A percentile compares a stretch with the other conserved stretches of the same genome.
These are phyloP conservation scores for Kentomonas sorsogonicus DNA, from an alignment of 208 protist species.

Conservation along the genomic window DNA sequence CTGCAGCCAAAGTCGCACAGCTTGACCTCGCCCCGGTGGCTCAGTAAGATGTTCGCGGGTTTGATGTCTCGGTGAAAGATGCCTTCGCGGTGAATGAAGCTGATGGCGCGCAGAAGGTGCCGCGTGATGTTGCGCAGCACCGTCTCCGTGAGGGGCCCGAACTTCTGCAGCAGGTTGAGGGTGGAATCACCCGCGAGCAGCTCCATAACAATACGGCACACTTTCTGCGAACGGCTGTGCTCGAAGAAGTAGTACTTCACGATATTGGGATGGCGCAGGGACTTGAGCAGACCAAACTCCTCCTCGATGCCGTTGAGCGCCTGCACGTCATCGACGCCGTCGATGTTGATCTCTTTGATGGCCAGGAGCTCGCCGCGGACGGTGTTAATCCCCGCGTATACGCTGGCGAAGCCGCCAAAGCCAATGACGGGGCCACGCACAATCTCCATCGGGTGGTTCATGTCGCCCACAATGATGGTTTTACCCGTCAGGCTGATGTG, in stretches of 20 bases:
- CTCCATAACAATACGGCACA: constrained; percentile 89
- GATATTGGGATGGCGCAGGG: constrained; percentile 85
- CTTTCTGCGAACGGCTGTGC: constrained; percentile 75
- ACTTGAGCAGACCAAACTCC: constrained; percentile 83
- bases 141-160: constrained; percentile 72
- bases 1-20: constrained; percentile 90
- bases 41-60: constrained; percentile 87
- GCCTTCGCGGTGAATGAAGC: constrained; percentile 85
- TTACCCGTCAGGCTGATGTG: constrained; percentile 53
- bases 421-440: constrained; percentile 72
- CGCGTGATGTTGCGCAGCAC: constrained; percentile 70
- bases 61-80: constrained; percentile 92
- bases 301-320: constrained; percentile 62
- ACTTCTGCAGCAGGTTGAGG: constrained; percentile 66
- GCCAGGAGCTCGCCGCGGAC: constrained; percentile 77
- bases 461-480: constrained; percentile 65
- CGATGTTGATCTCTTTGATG: constrained; percentile 86
- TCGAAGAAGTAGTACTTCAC: constrained; percentile 86
- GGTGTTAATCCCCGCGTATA: constrained; percentile 79
- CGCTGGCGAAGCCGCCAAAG: constrained; percentile 79
- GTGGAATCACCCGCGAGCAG: constrained; percentile 84
- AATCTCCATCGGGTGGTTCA: constrained; percentile 56
- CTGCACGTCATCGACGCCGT: constrained; percentile 61
- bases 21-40: constrained; percentile 79
- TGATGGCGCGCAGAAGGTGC: constrained; percentile 66